Evolutionary conservation across 768 basidiomycete genomes (phyloP).

Genomic region (Leccinellum luteum): DNA sequence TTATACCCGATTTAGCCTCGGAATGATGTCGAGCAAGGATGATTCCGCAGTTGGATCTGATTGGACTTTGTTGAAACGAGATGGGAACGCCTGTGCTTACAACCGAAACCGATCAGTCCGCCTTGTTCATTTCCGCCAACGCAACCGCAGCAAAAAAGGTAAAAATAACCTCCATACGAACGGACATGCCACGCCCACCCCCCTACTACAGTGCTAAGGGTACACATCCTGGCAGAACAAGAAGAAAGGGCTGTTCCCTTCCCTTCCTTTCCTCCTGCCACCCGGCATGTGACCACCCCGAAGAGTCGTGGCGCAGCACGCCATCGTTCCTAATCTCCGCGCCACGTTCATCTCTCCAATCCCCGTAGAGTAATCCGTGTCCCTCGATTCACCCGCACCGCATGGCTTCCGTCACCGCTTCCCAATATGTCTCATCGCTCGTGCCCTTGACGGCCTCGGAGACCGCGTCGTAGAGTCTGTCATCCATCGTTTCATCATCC

Average conservation of each 20-base stretch:
- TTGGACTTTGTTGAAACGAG: not conserved
- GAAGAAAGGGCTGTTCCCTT: not conserved
- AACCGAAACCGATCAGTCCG: not conserved
- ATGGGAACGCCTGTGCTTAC: not conserved
- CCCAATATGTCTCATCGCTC: constrained; percentile 28
- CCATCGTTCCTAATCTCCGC: constrained; percentile 2
- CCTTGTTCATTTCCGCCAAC: constrained; percentile 13
- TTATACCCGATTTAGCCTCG: not conserved
- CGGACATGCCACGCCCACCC: not conserved
- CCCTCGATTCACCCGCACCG: constrained; percentile 27
- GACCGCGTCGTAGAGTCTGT: constrained; percentile 21
- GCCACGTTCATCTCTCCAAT: not conserved
- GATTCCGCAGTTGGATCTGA: not conserved
- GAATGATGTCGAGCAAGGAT: not conserved
- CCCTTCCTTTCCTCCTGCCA: not conserved
- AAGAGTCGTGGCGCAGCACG: constrained; percentile 3
- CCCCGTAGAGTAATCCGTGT: not conserved
- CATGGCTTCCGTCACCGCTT: constrained; percentile 32
- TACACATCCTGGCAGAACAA: not conserved
- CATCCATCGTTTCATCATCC: constrained; percentile 10
- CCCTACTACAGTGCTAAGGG: not conserved
- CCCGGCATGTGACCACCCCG: not conserved
- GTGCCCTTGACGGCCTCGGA: constrained; percentile 28
- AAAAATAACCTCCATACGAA: constrained; percentile 4
- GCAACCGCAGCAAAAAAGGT: constrained; percentile 13